phyloP scores from a whole-genome alignment of 2,329 filamentous ascomycete species.

The Arthrobotrys sphaeroides region DNA sequence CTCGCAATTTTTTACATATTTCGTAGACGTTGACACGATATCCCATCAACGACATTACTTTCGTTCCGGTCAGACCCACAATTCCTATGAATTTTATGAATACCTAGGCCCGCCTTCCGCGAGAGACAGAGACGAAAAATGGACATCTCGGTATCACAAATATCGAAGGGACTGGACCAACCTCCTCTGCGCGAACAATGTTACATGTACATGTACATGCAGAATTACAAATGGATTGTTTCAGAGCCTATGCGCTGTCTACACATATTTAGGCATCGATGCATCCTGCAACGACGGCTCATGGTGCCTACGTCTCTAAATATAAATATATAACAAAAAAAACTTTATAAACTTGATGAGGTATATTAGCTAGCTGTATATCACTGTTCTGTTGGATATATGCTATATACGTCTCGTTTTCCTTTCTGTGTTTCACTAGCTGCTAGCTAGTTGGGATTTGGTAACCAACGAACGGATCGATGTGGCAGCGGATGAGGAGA shows the following conservation, averaged over 20 bases:
- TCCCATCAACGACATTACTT: neutral
- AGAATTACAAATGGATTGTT: neutral
- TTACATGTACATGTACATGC: conserved; percentile 4
- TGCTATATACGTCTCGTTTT: neutral
- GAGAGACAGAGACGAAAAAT: neutral
- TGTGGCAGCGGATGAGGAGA: conserved; percentile 19
- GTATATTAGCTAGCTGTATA: neutral
- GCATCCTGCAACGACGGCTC: conserved; percentile 17
- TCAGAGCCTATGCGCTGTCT: conserved; percentile 11
- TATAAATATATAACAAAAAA: neutral
- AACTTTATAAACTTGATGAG: neutral
- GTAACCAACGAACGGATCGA: neutral
- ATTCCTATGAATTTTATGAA: neutral
- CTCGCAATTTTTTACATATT: neutral
- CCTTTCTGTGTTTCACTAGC: neutral
- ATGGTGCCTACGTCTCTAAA: neutral
- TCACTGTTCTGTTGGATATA: neutral
- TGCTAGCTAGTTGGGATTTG: neutral
- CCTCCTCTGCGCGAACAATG: neutral
- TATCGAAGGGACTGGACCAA: neutral
- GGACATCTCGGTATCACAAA: neutral
- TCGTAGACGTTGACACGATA: neutral
- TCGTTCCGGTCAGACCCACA: conserved; percentile 1
- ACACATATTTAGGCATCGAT: conserved; percentile 13
- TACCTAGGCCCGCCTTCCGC: neutral